Percentiles rank a stretch among this genome's conserved stretches.
Conservation (phyloP, 2,329 filamentous ascomycete genomes). For the Cryphonectria nitschkei region DNA sequence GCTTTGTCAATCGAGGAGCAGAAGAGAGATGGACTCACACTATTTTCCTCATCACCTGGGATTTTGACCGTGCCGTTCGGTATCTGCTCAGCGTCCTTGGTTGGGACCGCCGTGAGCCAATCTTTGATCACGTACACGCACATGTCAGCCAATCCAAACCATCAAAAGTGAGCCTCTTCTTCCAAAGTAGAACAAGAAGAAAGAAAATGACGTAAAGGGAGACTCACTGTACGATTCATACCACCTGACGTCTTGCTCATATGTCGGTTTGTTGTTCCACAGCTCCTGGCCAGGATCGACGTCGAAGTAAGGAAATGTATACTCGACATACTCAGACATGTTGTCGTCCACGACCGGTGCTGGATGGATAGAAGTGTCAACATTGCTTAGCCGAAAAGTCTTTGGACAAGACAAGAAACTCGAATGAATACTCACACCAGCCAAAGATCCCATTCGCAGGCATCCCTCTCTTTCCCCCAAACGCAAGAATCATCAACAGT, state of each 20-base stretch:
- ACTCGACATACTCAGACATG: slow-evolving; percentile 16
- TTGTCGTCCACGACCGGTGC: slow-evolving; percentile 16
- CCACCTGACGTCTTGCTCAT: slow-evolving; percentile 19
- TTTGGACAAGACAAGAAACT: background rate
- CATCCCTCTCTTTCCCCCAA: background rate
- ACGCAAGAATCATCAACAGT: slow-evolving; percentile 10
- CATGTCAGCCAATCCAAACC: background rate
- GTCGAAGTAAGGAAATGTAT: slow-evolving; percentile 20
- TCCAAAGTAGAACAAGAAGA: background rate
- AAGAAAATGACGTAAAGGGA: background rate
- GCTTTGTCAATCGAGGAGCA: no score
- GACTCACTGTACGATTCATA: slow-evolving; percentile 19
- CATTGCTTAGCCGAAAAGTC: background rate
- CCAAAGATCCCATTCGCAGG: slow-evolving; percentile 19
- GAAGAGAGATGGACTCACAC: background rate
- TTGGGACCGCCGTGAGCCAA: slow-evolving; percentile 17
- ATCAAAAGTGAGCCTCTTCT: background rate
- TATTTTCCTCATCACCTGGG: slow-evolving; percentile 16
- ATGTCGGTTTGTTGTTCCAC: slow-evolving; percentile 21
- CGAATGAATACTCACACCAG: slow-evolving; percentile 10
- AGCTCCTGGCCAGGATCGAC: slow-evolving; percentile 15
- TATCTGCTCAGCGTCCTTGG: slow-evolving; percentile 5
- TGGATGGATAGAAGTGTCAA: background rate
- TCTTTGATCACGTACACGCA: background rate
- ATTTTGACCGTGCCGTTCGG: slow-evolving; percentile 19